A percentile compares a stretch with the other conserved stretches of the same genome.
Evolutionary conservation across 1,284 basidiomycete genomes (phyloP).

Genomic region (Ganoderma resinaceum): DNA sequence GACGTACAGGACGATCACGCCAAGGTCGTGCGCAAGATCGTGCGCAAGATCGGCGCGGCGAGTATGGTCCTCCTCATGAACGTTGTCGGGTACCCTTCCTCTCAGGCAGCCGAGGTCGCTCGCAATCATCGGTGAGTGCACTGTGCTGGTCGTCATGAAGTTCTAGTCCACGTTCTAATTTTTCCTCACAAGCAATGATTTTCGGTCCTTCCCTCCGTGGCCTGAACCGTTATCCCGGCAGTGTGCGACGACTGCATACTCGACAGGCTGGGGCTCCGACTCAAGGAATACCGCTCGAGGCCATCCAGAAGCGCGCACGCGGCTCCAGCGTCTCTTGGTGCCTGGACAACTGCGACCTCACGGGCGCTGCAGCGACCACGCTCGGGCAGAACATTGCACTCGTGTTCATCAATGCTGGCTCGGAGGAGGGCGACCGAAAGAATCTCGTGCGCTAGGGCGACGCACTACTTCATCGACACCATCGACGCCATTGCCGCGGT

Average conservation of each 20-base stretch:
- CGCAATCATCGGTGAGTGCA: conserved; percentile 62
- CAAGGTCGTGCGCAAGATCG: conserved; percentile 70
- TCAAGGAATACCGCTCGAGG: conserved; percentile 71
- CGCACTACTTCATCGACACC: too few species aligned
- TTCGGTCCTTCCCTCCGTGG: conserved; percentile 73
- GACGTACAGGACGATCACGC: conserved; percentile 81
- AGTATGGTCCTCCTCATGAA: conserved; percentile 89
- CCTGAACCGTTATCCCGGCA: conserved; percentile 75
- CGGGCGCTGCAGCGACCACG: conserved; percentile 57
- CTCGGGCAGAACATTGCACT: conserved; percentile 65
- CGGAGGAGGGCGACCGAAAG: conserved; percentile 84
- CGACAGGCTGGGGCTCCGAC: conserved; percentile 74
- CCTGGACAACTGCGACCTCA: conserved; percentile 71
- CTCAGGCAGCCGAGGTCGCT: conserved; percentile 65
- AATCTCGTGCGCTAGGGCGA: conserved; percentile 66
- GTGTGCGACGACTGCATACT: conserved; percentile 73
- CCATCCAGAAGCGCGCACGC: conserved; percentile 69
- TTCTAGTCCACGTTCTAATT: too few species aligned
- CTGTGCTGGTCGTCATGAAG: too few species aligned
- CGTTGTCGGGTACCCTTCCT: conserved; percentile 66
- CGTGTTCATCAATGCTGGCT: conserved; percentile 78
- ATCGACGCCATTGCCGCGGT: conserved; percentile 29
- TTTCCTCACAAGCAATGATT: conserved; percentile 56
- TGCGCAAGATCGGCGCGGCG: conserved; percentile 78
- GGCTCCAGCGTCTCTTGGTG: conserved; percentile 56